phyloP scores from a whole-genome alignment of 345 rosid species.

The Reutealis trisperma region DNA sequence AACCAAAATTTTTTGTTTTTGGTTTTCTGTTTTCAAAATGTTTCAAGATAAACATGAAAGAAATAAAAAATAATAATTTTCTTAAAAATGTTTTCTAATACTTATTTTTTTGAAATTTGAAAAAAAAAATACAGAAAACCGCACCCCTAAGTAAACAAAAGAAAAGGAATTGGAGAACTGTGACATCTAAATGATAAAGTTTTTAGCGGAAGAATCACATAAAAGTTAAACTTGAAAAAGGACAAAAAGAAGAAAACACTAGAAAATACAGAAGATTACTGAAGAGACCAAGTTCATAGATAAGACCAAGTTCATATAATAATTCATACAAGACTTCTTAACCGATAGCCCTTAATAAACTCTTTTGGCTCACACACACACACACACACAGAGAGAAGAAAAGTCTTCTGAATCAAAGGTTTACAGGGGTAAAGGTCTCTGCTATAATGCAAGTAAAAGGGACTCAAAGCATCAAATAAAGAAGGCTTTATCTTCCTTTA shows the following conservation, averaged over 20 bases:
- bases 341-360: neutral
- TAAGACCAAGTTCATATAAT: no score
- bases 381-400: neutral
- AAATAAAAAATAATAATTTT: no score
- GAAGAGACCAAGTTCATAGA: neutral
- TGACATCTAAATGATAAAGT: neutral
- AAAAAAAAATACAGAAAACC: no score
- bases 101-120: no score
- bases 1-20: no score
- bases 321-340: neutral
- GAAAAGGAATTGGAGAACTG: neutral
- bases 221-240: neutral
- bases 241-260: neutral
- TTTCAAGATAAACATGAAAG: no score
- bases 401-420: neutral
- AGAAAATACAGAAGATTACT: neutral
- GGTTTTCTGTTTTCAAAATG: no score
- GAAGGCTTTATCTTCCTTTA: neutral
- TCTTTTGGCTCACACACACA: no score
- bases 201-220: neutral
- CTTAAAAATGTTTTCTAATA: no score
- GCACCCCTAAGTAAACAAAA: neutral
- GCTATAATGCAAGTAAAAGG: neutral
- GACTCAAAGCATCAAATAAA: constrained; percentile 1
- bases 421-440: neutral